phyloP scores from a whole-genome alignment of 495 filamentous ascomycete species.

The Chaetomidium leptoderma region DNA sequence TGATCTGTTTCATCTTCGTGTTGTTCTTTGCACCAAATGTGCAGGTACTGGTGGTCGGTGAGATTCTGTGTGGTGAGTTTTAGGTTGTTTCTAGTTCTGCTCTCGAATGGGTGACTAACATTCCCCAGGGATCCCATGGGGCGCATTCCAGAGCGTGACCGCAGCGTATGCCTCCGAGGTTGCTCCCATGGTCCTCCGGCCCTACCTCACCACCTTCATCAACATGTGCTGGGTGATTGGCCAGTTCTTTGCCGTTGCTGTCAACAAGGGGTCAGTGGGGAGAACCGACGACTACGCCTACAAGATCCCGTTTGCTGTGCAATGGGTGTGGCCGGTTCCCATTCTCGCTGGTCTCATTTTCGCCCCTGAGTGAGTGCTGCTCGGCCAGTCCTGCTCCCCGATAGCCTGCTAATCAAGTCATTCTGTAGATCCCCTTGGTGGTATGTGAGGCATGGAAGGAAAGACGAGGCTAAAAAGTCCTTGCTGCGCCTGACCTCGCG shows the following conservation, averaged over 20 bases:
- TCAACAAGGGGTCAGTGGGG: constrained; percentile 52
- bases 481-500: constrained; percentile 56
- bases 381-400: neutral
- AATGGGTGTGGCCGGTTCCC: constrained; percentile 73
- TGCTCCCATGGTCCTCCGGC: constrained; percentile 56
- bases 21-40: constrained; percentile 59
- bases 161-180: constrained; percentile 69
- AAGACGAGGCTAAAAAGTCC: constrained; percentile 51
- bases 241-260: constrained; percentile 62
- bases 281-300: constrained; percentile 59
- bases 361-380: constrained; percentile 52
- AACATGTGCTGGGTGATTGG: constrained; percentile 72
- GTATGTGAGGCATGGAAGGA: constrained; percentile 58
- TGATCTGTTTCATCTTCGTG: constrained; percentile 51
- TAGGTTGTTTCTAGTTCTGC: no score
- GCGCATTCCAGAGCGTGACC: constrained; percentile 57
- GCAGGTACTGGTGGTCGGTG: constrained; percentile 56
- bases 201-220: constrained; percentile 64
- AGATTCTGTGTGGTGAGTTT: constrained; percentile 50
- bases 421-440: constrained; percentile 53
- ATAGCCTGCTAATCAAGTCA: neutral
- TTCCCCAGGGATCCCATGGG: constrained; percentile 61
- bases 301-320: constrained; percentile 58
- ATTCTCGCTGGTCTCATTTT: constrained; percentile 56
- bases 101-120: no score